Percentiles rank a stretch among this genome's conserved stretches.
Conservation (phyloP, 2,329 filamentous ascomycete genomes). For the Capronia epimyces region DNA sequence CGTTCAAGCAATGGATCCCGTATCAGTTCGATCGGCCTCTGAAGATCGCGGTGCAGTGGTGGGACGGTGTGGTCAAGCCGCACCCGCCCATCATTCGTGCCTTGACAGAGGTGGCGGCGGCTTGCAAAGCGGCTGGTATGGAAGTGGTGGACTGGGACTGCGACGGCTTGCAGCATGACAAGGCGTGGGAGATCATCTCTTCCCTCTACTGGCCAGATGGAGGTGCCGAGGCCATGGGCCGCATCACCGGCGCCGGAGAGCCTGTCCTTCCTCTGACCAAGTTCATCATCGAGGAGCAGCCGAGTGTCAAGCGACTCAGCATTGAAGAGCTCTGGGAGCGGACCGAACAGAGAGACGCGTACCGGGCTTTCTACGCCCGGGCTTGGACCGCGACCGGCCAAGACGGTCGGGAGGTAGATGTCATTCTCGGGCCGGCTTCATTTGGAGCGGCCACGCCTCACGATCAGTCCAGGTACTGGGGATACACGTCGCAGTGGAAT, state of each 20-base stretch:
- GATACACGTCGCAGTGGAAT: slow-evolving; percentile 64
- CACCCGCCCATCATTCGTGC: slow-evolving; percentile 57
- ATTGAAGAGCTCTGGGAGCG: slow-evolving; percentile 30
- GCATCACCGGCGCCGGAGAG: slow-evolving; percentile 52
- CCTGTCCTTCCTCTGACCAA: slow-evolving; percentile 54
- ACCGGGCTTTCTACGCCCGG: slow-evolving; percentile 43
- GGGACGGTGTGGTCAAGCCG: slow-evolving; percentile 59
- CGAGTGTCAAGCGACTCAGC: too few species aligned
- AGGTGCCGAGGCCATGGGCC: slow-evolving; percentile 47
- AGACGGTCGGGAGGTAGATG: slow-evolving; percentile 47
- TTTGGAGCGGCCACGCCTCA: slow-evolving; percentile 39
- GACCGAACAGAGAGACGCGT: slow-evolving; percentile 38
- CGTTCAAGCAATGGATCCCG: slow-evolving; percentile 50
- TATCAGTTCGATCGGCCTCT: slow-evolving; percentile 34
- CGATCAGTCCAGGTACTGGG: slow-evolving; percentile 54
- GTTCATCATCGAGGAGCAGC: too few species aligned
- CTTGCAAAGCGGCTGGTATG: slow-evolving; percentile 45
- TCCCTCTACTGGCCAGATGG: slow-evolving; percentile 57
- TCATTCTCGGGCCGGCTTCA: slow-evolving; percentile 45
- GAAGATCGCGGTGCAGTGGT: slow-evolving; percentile 57
- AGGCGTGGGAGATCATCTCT: slow-evolving; percentile 43
- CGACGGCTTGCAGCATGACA: slow-evolving; percentile 42
- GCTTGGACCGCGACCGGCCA: slow-evolving; percentile 41
- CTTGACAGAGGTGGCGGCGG: slow-evolving; percentile 41
- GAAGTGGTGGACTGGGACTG: slow-evolving; percentile 52